These are phyloP conservation scores for Naganishia liquefaciens DNA, from an alignment of 1,284 basidiomycete genomes.

Conservation along the genomic window DNA sequence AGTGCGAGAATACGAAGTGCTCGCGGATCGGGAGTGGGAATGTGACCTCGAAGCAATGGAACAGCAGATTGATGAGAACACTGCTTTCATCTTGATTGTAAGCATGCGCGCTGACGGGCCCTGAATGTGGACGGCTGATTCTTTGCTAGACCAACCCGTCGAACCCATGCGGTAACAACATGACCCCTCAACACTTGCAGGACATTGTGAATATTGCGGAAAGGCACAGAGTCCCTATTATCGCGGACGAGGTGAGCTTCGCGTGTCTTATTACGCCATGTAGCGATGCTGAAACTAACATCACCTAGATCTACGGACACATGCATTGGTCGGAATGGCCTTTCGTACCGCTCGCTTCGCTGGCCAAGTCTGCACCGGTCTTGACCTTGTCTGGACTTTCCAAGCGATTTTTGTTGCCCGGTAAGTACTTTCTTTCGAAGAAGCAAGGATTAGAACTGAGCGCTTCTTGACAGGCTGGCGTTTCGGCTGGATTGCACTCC, in stretches of 20 bases:
- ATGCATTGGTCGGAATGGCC: slow-evolving; percentile 37
- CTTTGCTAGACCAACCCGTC: slow-evolving; percentile 48
- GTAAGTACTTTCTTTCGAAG: slow-evolving; percentile 3
- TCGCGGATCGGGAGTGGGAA: slow-evolving; percentile 50
- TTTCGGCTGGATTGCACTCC: slow-evolving; percentile 50
- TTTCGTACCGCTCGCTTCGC: slow-evolving; percentile 48
- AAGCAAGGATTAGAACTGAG: no score
- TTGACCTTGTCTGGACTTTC: slow-evolving; percentile 51
- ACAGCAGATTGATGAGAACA: slow-evolving; percentile 48
- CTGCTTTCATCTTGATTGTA: slow-evolving; percentile 48
- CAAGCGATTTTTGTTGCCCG: slow-evolving; percentile 50
- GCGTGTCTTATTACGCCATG: background rate
- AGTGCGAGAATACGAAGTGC: slow-evolving; percentile 49
- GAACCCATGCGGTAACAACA: slow-evolving; percentile 54
- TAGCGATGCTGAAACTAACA: background rate
- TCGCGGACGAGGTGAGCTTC: slow-evolving; percentile 46
- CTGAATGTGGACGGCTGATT: background rate
- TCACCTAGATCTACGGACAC: slow-evolving; percentile 45
- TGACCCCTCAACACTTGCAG: slow-evolving; percentile 43
- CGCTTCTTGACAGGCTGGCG: slow-evolving; percentile 45
- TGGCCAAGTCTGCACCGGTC: slow-evolving; percentile 47
- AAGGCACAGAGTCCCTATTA: slow-evolving; percentile 46
- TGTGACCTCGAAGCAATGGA: slow-evolving; percentile 48
- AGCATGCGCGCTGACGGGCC: slow-evolving; percentile 27
- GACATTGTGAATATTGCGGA: slow-evolving; percentile 46